Conservation (phyloP, 1,284 basidiomycete genomes). For the Trichosporon inkin region DNA sequence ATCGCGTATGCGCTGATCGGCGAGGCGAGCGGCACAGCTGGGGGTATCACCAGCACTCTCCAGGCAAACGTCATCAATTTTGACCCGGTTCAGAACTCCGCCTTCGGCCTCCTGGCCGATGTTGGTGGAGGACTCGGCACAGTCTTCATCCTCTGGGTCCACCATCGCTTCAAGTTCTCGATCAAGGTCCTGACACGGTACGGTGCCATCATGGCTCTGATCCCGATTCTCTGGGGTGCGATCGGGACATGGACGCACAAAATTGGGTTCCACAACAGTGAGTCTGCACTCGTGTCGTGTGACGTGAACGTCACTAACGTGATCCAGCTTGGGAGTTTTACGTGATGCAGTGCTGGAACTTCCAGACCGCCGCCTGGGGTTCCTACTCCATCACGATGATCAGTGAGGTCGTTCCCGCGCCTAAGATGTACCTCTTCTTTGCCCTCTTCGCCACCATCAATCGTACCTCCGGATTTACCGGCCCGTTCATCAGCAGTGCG, state of each 20-base stretch:
- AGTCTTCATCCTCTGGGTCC: conserved; percentile 17
- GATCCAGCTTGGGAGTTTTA: conserved; percentile 21
- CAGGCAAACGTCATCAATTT: conserved; percentile 23
- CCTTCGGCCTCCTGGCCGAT: conserved; percentile 15
- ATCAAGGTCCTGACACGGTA: conserved; percentile 1
- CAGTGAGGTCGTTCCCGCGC: conserved; percentile 25
- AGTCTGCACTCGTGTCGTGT: background rate
- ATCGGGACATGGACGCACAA: conserved; percentile 18
- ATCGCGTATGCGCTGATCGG: conserved; percentile 17
- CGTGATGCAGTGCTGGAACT: conserved; percentile 7
- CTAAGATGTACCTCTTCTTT: conserved; percentile 24
- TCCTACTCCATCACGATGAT: conserved; percentile 24
- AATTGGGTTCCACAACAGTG: conserved; percentile 24
- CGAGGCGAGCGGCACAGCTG: conserved; percentile 12
- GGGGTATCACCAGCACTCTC: conserved; percentile 15
- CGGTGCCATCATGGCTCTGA: background rate
- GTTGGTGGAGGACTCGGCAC: conserved; percentile 20
- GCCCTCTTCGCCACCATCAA: conserved; percentile 11
- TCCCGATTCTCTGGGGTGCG: conserved; percentile 18
- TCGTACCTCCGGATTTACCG: conserved; percentile 13
- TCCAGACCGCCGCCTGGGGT: conserved; percentile 24
- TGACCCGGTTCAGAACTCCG: conserved; percentile 16
- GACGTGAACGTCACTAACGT: background rate
- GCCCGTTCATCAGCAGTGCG: conserved; percentile 25
- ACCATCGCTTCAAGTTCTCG: conserved; percentile 19